Base-by-base conservation (phyloP, 2,329 filamentous ascomycete species). In the Cladorrhinum sp. region DNA sequence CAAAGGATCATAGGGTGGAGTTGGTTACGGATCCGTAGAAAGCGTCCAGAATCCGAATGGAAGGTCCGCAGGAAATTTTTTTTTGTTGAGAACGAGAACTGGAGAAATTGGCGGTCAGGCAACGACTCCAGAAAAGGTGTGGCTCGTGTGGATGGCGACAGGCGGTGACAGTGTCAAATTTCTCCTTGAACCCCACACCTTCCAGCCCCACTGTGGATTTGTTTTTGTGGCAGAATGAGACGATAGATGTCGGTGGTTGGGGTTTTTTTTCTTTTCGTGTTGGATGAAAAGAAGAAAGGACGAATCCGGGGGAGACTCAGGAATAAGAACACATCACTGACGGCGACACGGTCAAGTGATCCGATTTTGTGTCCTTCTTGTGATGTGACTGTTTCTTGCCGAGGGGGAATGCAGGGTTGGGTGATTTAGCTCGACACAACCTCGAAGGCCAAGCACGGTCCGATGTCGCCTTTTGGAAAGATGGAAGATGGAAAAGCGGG, bases 391-490 rank as follows among this genome's bases (percentile, higher is more conserved):
- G 25, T 36, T 36, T 10, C 9, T 53, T 22, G 25, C 25, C 24
- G 25, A 3, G 25, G 49, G 27, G 9, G 32, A 36, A 52, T 52
- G 41, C 41, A 45, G 41, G n/a, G 41, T 52, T 32, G 50, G 50
- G 50, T 52, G 50, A 10, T n/a, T 23, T 50, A 6, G 22, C 23
- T n/a, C n/a, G 36, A 45, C 41, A 45, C 41, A 13, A 36, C 32
- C n/a, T n/a, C n/a, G n/a, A 16, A 53, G 25, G 51, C 51, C 22
- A 53, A 36, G 32, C 25, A 25, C 25, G 25, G 51, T 53, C 51
- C 51, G 51, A 53, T 53, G 51, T 53, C 51, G 51, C 51, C 27
- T 36, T 45, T 45, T 45, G 41, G 41, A 45, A 45, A 16, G 51
- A 53, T 53, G 27, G 27, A 36, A 29, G 51, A 27, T 53, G 25